Base-by-base conservation (phyloP, 352 stramenopile genomes). In the Phytopythium oedochilum region DNA sequence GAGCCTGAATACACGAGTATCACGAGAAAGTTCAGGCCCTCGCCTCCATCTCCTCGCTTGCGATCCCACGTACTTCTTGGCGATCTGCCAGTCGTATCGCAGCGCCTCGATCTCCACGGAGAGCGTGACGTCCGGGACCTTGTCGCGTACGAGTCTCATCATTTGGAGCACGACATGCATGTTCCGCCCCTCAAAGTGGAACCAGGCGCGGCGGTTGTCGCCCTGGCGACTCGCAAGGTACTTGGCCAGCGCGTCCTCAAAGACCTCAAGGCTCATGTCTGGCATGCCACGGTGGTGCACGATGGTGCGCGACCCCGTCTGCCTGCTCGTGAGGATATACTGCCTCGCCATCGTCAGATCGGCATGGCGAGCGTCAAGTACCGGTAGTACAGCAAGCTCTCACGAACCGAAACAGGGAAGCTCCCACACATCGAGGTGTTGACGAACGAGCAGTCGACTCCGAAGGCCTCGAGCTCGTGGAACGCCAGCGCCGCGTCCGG, bases 161-260 rank as follows among this genome's bases (percentile, higher is more conserved):
- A 92, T 90, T 34, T 75, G 28, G 20, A 67, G 55, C 17, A 89
- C 77, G 23, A 61, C 66, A 17, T 73, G 68, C 64, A 92, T 75
- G 62, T 89, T 88, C 5, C 79, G 77, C 20, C 79, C 75, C 67
- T 92, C 77, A 44, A 89, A 92, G 57, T 90, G 79, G 36, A 87
- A 58, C 79, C 77, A 89, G 20, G 70, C 46, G 2, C 59, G 57
- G 11, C 36, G 14, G 22, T 40, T 50, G 17, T 48, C 25, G 60
- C 42, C 28, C 8, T 62, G 31, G 20, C 38, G 20, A 48, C 57
- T 23, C 26, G 64, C 12, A 9, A 71, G 17, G 49, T 70, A 48
- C 28, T 31, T n/a, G 28, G 44, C 32, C 14, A 78, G 43, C 53
- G 73, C 64, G 29, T 32, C 38, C 5, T 55, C 50, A 59, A 92